These are phyloP conservation scores for Jaapia argillacea DNA, from an alignment of 768 basidiomycete species.

Conservation along the genomic window DNA sequence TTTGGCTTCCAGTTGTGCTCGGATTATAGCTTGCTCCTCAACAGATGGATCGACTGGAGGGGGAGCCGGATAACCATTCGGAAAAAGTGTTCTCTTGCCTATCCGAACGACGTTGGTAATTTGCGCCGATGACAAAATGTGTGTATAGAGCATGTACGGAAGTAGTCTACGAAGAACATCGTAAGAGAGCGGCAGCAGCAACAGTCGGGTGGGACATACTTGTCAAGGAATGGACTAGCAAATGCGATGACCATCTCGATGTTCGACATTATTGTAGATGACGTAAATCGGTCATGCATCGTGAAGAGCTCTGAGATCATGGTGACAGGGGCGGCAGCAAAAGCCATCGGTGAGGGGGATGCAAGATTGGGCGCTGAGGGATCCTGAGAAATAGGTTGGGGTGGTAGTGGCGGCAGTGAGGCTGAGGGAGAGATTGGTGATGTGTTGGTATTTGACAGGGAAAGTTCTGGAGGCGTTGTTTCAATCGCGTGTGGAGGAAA, in stretches of 20 bases:
- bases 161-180: constrained; percentile 43
- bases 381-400: no score
- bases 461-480: constrained; percentile 1
- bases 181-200: no score
- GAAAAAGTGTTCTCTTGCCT: constrained; percentile 70
- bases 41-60: constrained; percentile 62
- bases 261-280: constrained; percentile 33
- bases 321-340: constrained; percentile 30
- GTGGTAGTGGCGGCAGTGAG: no score
- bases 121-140: constrained; percentile 40
- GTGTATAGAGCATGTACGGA: constrained; percentile 50
- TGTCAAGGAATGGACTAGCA: constrained; percentile 48
- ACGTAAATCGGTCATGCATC: constrained; percentile 36
- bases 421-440: no score
- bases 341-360: constrained; percentile 9
- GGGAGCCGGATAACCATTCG: constrained; percentile 79
- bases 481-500: constrained; percentile 1
- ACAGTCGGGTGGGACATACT: constrained; percentile 25
- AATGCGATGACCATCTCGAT: constrained; percentile 35
- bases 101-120: constrained; percentile 43
- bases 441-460: no score
- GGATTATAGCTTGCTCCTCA: constrained; percentile 63
- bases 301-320: constrained; percentile 42
- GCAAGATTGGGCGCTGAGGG: constrained; percentile 1
- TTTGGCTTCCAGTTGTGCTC: constrained; percentile 27